These are phyloP conservation scores for Postia placenta DNA, from an alignment of 768 basidiomycete species.

Conservation along the genomic window DNA sequence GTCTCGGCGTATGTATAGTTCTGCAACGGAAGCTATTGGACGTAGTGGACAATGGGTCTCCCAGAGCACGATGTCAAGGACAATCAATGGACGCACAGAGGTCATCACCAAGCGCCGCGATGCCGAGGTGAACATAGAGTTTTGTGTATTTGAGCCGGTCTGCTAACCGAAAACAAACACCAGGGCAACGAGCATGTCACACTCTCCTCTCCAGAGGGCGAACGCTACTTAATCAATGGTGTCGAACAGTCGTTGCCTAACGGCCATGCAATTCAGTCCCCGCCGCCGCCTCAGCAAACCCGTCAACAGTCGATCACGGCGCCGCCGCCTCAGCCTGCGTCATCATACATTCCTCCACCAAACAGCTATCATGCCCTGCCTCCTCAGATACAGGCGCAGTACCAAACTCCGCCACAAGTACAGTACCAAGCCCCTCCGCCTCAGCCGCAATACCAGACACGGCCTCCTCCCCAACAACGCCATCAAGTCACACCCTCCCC, in stretches of 20 bases:
- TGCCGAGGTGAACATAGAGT: constrained; percentile 47
- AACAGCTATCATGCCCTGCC: neutral
- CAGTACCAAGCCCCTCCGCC: neutral
- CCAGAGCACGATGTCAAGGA: constrained; percentile 51
- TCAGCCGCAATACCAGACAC: neutral
- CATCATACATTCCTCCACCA: neutral
- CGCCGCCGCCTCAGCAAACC: neutral
- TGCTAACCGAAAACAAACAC: too few species aligned
- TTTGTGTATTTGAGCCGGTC: too few species aligned
- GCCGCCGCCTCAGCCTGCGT: neutral
- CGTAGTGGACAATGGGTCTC: constrained; percentile 39
- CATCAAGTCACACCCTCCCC: too few species aligned
- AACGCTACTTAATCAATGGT: constrained; percentile 65
- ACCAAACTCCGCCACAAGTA: neutral
- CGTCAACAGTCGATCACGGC: neutral
- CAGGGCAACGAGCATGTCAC: constrained; percentile 76
- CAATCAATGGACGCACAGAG: constrained; percentile 64
- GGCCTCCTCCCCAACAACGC: too few species aligned
- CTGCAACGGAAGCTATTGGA: constrained; percentile 20
- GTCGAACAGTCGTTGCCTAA: constrained; percentile 32
- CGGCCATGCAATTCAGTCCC: neutral
- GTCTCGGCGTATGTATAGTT: constrained; percentile 18
- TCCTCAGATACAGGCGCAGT: neutral
- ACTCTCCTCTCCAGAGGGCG: constrained; percentile 60
- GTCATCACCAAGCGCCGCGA: constrained; percentile 50